Base-by-base conservation (phyloP, 192 early-diverging fungal species). In the Coemansia sp. region DNA sequence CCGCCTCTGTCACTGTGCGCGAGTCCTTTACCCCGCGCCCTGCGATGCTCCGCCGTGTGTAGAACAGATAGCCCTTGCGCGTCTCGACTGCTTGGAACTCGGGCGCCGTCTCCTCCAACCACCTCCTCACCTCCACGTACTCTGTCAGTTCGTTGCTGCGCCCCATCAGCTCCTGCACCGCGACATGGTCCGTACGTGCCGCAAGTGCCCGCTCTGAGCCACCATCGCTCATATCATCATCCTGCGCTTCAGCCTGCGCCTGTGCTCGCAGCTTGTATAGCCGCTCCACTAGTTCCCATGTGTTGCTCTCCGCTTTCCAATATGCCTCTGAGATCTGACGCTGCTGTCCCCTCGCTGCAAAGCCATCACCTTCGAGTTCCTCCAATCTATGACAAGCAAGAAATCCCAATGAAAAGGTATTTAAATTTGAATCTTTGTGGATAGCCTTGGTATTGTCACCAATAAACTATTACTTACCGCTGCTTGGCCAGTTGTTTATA, bases 11-110 rank as follows among this genome's bases (percentile, higher is more conserved):
- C n/a, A 78, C 74, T 6, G 52, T 64, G 24, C 58, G 49, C 6
- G 49, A 24, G 20, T 52, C 49, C 20, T 11, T 50, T 31, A 36
- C 73, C 24, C 62, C 68, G 65, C 72, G 71, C 3, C 75, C 65
- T 29, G 64, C 65, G 39, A 82, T 74, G 62, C 64, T 72, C n/a
- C 72, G 71, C 29, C 75, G 72, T 16, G 86, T 87, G 65, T 87
- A 85, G 57, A 82, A 79, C 69, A 80, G 49, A 33, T 87, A 84
- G 2, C 86, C 86, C 41, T 82, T 82, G 63, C 86, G 82, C 9
- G 83, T 77, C 66, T 85, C 83, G 0, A 81, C 83, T 1, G 86
- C 73, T 39, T 85, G 69, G 50, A 84, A 84, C 24, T 55, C 52
- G 10, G 69, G 74, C 5, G 83, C 83, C 1, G 68, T 85, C 11